Evolutionary conservation across 2,329 filamentous ascomycete species (phyloP), one percentile per base, ranked within the genome.

Genomic region (Dactylonectria macrodidyma): DNA sequence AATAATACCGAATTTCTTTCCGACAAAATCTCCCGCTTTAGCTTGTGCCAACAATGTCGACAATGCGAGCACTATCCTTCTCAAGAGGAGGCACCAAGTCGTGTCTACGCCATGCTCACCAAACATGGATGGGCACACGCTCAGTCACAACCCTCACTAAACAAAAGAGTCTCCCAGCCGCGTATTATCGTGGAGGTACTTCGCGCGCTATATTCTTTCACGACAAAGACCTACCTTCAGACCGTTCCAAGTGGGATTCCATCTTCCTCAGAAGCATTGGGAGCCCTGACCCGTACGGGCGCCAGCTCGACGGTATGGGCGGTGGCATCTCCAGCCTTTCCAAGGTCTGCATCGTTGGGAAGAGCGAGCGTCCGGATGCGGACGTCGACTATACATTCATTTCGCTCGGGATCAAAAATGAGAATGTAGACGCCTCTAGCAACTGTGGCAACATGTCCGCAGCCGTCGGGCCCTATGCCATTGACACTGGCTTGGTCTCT

Each of bases 371-470:
- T 11, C 50, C 59, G 3, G 57, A 64, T 26, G 66, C 66, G 7
- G 66, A 68, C 41, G 66, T 68, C n/a, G 66, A 68, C 48, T 67
- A 91, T 74, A 93, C 90, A 0, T 93, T 93, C 73, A 86, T 90
- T 1, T 87, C 89, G 14, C 80, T 93, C 3, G 90, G 90, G 1
- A 85, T 93, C 59, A 85, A 86, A 66, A 84, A 89, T 70, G 79
- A 81, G 2, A 80, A 83, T 51, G 84, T 93, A 3, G 90, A 93
- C 73, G 86, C 88, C 70, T 88, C 88, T 0, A 88, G 90, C 41
- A 93, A 92, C 73, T 93, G 91, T 75, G 91, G 91, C 14, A 93
- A 93, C 76, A 90, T 93, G 89, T 87, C 83, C 5, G 84, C 86
- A 51, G 87, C 87, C 0, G 85, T 93, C 47, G 91, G 90, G 0